Percentiles rank a stretch among this genome's conserved stretches.
Evolutionary conservation across 345 rosid genomes (phyloP).

Genomic region (Pugionium cornutum): DNA sequence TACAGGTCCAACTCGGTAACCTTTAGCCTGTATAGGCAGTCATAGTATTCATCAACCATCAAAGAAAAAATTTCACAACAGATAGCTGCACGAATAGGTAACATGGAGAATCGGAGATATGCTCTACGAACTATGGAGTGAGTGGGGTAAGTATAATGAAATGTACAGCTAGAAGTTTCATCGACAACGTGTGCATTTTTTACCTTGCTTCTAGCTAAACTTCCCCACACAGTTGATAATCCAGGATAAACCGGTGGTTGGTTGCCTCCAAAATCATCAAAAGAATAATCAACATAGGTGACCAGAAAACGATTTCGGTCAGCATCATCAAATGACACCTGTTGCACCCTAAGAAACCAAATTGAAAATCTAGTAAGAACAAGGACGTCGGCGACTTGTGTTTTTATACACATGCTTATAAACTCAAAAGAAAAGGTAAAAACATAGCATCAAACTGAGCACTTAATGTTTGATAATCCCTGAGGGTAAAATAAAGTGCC

Average conservation of each 20-base stretch:
- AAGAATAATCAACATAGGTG: constrained; percentile 90
- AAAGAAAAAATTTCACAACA: constrained; percentile 18
- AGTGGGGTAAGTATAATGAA: constrained; percentile 3
- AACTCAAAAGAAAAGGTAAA: background rate
- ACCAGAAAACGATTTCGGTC: constrained; percentile 94
- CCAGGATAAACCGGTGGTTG: constrained; percentile 99
- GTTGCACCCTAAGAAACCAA: constrained; percentile 80
- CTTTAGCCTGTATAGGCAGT: constrained; percentile 77
- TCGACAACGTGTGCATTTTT: constrained; percentile 3
- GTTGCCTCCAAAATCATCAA: constrained; percentile 99
- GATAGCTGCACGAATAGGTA: constrained; percentile 17
- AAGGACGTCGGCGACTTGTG: constrained; percentile 9
- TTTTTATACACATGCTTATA: background rate
- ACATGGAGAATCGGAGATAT: constrained; percentile 2
- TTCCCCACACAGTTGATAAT: constrained; percentile 97
- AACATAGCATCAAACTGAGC: constrained; percentile 9
- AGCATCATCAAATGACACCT: constrained; percentile 95
- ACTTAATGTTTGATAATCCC: background rate
- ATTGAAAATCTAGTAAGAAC: constrained; percentile 28
- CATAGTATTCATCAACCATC: constrained; percentile 24
- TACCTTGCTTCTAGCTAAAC: constrained; percentile 99
- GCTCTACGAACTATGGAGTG: constrained; percentile 13
- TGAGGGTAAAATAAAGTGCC: background rate
- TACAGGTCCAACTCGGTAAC: constrained; percentile 98
- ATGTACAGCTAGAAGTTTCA: constrained; percentile 15